Evolutionary conservation across 768 basidiomycete species (phyloP), one percentile per base, ranked within the genome.

Genomic region (Infundibulicybe gibba): DNA sequence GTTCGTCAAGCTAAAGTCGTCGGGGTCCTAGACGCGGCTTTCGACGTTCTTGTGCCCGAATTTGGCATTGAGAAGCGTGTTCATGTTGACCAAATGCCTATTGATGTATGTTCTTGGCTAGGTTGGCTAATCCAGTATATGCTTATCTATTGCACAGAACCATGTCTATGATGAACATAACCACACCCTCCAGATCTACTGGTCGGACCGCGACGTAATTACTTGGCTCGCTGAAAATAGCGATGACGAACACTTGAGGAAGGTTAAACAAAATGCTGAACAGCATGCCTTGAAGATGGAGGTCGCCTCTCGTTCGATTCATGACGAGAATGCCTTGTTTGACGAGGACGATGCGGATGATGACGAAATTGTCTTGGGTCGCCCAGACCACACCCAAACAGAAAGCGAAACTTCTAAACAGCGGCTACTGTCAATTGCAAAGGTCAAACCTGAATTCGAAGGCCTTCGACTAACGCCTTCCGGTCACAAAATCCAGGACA

Each of bases 41-140:
- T 97, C 57, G 97, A 99, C 60, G 95, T 99, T 21, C 71, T 95
- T 30, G 83, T 98, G 11, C 89, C 92, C 35, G 97, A 98, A 64
- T 98, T 98, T 61, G 92, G 95, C 30, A 97, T 99, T 55, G 97
- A 99, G 72, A 99, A 99, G 74, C 81, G 97, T 32, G 94, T 98
- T 2, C 97, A 98, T 58, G 91, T 94, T 35, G 97, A 98, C 62
- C 94, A 98, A 68, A 97, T 99, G 91, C 95, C 97, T 19, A 91
- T 97, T 49, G 92, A 97, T 54, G 92, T 94, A 60, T 68, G 85
- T 67, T 8, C 40, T 11, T 16, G 25, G 34, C 16, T 41, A 32
- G 16, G 14, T 16, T 32, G 38, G 40, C 38, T 48, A 14, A 15
- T 16, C 1, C 32, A 16, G 34, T 44, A 34, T 33, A n/a, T 13